Evolutionary conservation across 1,284 basidiomycete genomes (phyloP), one percentile per base, ranked within the genome.

Genomic region (Ganoderma lingzhi): DNA sequence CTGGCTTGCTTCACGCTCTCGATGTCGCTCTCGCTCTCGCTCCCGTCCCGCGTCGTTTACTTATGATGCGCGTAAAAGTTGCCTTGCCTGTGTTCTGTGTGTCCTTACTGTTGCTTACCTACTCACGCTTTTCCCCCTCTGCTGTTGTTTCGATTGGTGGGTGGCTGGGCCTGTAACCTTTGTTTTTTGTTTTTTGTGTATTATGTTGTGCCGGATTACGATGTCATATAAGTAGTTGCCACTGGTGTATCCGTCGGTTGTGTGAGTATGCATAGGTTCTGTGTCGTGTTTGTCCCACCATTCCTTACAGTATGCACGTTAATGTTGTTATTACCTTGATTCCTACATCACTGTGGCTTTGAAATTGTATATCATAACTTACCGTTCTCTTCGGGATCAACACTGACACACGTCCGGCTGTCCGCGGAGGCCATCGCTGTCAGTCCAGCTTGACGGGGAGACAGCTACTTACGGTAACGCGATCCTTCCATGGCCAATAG

Each of bases 1-100:
- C 5, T 8, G 15, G 37, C 37, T 41, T 61, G 23, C 28, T 56
- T 9, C 32, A 64, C 39, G 63, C 63, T 64, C 37, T 64, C 63
- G 63, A 39, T 19, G 8, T 39, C 42, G 63, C 63, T 64, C 23
- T 61, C 39, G 39, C 39, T 30, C 39, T 9, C 10, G n/a, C 8
- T 23, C 37, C 45, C 10, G n/a, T 6, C 12, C 37, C 45, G n/a
- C n/a, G 3, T 39, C 58, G 55, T 1, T 35, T 35, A 30, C 35
- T 35, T 35, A 30, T 19, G 23, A 51, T 12, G 48, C 48, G 48
- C 32, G 35, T 17, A 56, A 56, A 56, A 56, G 53, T 56, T 56
- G 53, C 53, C 30, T 55, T 56, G 53, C 30, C 30, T 55, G 32
- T 17, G 23, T 51, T 14, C 10, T 9, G 14, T 14, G n/a, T 23